Evolutionary conservation across 176 grass and related monocot species (phyloP).

Genomic region (Melocanna baccifera): DNA sequence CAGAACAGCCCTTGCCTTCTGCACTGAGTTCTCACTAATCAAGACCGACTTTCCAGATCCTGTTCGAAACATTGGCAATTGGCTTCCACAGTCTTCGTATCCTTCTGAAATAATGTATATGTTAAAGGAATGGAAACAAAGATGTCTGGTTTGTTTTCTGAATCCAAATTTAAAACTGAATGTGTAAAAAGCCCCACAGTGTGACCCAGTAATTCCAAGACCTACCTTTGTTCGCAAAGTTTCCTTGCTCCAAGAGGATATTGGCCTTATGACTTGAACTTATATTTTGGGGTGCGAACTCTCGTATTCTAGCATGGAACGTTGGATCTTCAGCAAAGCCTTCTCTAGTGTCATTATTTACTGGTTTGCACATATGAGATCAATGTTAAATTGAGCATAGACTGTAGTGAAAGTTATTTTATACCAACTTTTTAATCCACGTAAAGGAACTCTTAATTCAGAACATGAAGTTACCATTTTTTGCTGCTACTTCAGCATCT

Average conservation of each 20-base stretch:
- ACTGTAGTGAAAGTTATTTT: constrained; percentile 30
- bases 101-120: constrained; percentile 20
- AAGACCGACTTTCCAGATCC: constrained; percentile 62
- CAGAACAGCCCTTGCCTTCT: constrained; percentile 58
- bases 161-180: constrained; percentile 1
- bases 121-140: not conserved
- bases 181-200: not conserved
- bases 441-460: constrained; percentile 31
- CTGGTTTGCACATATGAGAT: constrained; percentile 22
- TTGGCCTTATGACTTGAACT: constrained; percentile 34
- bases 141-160: not conserved
- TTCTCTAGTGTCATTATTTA: constrained; percentile 16
- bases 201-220: constrained; percentile 5
- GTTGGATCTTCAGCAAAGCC: not conserved
- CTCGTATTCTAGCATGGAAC: constrained; percentile 27
- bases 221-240: constrained; percentile 28
- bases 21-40: constrained; percentile 46
- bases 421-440: constrained; percentile 2
- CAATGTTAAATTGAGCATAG: constrained; percentile 16
- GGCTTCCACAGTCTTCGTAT: constrained; percentile 25
- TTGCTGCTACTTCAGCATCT: constrained; percentile 35
- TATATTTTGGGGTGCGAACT: not conserved
- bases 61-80: constrained; percentile 61
- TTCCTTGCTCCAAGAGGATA: constrained; percentile 37
- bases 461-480: constrained; percentile 35